Evolutionary conservation across 208 protist genomes (phyloP), one percentile per base, ranked within the genome.

Genomic region (Herpetomonas tarakana): DNA sequence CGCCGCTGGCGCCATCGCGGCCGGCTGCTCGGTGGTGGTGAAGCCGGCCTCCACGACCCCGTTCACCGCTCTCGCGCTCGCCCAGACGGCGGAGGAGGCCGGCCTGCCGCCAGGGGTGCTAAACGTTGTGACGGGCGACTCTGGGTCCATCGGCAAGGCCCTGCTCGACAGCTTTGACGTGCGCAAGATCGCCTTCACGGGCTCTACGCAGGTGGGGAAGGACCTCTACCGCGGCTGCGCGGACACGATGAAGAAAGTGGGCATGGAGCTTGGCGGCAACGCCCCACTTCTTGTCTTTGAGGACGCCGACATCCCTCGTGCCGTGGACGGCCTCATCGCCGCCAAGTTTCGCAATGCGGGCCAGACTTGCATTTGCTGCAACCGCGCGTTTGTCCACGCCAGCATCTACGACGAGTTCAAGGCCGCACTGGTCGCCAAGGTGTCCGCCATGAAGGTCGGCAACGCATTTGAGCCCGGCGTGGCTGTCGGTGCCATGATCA

Each of bases 251-350:
- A 94, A 94, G 54, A 86, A 81, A 68, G 39, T 90, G 18, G 78
- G 76, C 11, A 67, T 98, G 28, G 95, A 98, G 68, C 77, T 98
- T 12, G 94, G 94, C 52, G 94, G 94, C n/a, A 97, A 96, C 71
- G 92, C 85, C 41, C 88, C 93, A 3, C 82, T 91, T 47, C 75
- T 97, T 39, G 88, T 97, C 11, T 91, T 96, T 52, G 80, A 88
- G 11, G 92, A 97, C 61, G 92, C 90, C 2, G 83, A 96, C 62
- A 31, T 97, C 9, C 66, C 77, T 1, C 61, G 68, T 2, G 86
- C 91, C 9, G 86, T 81, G 51, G 73, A 69, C 19, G 78, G 77
- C 22, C 71, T 90, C 57, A 65, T 93, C 35, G 59, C 52, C 19
- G 79, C 73, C 11, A 92, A 92, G 68, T 92, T 95, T 62, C 78